Conservation (phyloP, 345 rosid genomes). For the Iberis pinnata region DNA sequence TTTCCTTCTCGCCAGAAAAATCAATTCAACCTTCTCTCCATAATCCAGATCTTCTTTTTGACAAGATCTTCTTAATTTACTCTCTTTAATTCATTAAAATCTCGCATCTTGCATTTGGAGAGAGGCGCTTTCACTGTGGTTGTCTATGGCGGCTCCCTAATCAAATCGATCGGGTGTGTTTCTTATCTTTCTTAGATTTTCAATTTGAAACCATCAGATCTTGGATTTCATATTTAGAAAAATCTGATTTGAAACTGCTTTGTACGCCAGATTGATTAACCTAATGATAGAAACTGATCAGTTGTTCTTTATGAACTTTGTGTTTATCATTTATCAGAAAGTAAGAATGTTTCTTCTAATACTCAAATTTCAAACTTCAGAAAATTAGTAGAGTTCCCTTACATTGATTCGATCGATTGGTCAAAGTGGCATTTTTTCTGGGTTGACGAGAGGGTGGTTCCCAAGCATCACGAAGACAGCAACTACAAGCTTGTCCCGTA, state of each 20-base stretch:
- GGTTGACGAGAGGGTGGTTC: conserved; percentile 93
- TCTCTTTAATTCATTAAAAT: no score
- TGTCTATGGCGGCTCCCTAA: conserved; percentile 74
- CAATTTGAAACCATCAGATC: not conserved
- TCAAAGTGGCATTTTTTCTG: conserved; percentile 86
- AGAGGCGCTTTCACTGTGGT: conserved; percentile 72
- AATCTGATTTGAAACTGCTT: not conserved
- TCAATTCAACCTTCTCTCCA: no score
- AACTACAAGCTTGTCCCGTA: conserved; percentile 88
- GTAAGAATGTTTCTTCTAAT: no score
- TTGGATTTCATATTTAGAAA: not conserved
- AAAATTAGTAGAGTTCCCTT: conserved; percentile 58
- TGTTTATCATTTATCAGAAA: no score
- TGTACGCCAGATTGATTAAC: no score
- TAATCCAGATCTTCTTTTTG: no score
- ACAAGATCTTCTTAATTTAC: no score
- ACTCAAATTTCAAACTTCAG: conserved; percentile 27
- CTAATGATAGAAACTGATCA: no score
- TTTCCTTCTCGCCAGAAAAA: no score
- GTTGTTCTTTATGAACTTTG: no score
- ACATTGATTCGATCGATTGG: conserved; percentile 71
- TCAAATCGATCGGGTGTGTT: conserved; percentile 60
- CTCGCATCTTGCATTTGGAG: no score
- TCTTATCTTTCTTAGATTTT: not conserved
- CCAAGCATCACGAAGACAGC: conserved; percentile 74